Percentiles rank a stretch among this genome's conserved stretches.
Conservation (phyloP, 1,284 basidiomycete genomes). For the Cryptococcus floricola region DNA sequence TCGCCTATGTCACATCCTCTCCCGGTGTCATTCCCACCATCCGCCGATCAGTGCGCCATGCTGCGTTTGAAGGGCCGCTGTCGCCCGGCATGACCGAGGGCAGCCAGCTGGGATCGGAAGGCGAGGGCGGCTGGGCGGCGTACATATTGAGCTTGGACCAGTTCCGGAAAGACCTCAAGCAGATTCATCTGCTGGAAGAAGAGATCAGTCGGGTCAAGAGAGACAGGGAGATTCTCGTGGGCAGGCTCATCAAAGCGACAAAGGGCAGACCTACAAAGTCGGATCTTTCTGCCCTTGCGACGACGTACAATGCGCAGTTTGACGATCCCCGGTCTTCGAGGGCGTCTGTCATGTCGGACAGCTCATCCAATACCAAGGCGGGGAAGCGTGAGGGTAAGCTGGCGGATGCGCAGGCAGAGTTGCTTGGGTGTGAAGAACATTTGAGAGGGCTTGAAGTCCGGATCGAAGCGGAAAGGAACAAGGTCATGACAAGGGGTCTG, state of each 20-base stretch:
- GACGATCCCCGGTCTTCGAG: conserved; percentile 20
- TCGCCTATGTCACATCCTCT: conserved; percentile 49
- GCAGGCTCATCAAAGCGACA: conserved; percentile 48
- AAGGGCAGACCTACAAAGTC: conserved; percentile 45
- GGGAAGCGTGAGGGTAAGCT: conserved; percentile 44
- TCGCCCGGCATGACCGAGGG: conserved; percentile 26
- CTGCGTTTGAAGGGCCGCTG: conserved; percentile 48
- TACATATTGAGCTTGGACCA: conserved; percentile 44
- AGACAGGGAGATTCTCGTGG: conserved; percentile 48
- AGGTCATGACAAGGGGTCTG: conserved; percentile 47
- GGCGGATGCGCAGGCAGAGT: conserved; percentile 48
- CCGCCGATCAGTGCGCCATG: conserved; percentile 45
- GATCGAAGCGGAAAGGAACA: conserved; percentile 48
- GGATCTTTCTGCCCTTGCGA: conserved; percentile 41
- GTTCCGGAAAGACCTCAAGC: conserved; percentile 49
- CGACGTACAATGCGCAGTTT: conserved; percentile 14
- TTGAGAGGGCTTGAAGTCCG: conserved; percentile 43
- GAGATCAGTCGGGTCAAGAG: conserved; percentile 47
- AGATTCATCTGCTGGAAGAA: conserved; percentile 49
- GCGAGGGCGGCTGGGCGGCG: conserved; percentile 43
- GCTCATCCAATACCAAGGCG: conserved; percentile 31
- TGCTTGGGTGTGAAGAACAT: conserved; percentile 50
- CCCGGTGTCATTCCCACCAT: conserved; percentile 45
- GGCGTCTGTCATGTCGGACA: conserved; percentile 30
- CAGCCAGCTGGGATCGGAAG: conserved; percentile 8